A percentile compares a stretch with the other conserved stretches of the same genome.
Evolutionary conservation across 345 rosid genomes (phyloP).

Genomic region (Kernera saxatilis): DNA sequence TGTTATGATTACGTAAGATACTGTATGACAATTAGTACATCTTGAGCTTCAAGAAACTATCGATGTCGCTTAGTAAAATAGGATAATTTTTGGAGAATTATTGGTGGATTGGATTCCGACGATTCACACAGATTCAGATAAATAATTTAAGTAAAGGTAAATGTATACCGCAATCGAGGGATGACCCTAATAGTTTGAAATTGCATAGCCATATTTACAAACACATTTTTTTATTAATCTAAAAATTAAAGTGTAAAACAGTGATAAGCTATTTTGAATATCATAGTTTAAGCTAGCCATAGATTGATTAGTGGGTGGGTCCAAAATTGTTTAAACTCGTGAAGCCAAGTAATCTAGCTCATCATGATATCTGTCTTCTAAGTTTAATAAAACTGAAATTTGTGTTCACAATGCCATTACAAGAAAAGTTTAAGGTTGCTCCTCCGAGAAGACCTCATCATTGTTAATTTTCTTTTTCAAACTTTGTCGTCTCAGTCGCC

Average conservation of each 20-base stretch:
- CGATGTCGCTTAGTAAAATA: constrained; percentile 17
- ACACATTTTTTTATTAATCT: background rate
- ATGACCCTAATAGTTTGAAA: background rate
- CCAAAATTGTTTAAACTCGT: constrained; percentile 28
- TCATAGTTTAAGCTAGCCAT: constrained; percentile 1
- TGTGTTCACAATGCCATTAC: constrained; percentile 23
- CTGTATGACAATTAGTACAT: constrained; percentile 5
- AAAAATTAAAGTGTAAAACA: background rate
- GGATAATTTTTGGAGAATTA: background rate
- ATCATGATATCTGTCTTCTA: constrained; percentile 22
- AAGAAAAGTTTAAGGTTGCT: constrained; percentile 29
- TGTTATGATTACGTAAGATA: constrained; percentile 17
- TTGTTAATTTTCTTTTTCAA: constrained; percentile 15
- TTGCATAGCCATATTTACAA: background rate
- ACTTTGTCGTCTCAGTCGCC: background rate
- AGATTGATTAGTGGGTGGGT: constrained; percentile 20
- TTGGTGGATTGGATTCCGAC: background rate
- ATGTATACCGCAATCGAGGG: background rate
- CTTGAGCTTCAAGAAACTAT: constrained; percentile 30
- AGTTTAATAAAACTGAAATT: background rate
- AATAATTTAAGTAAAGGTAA: background rate
- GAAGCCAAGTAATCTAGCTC: constrained; percentile 23
- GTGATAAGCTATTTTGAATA: background rate
- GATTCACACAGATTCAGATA: background rate
- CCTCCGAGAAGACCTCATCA: constrained; percentile 22